Evolutionary conservation across 2,329 filamentous ascomycete genomes (phyloP).

Genomic region (Fusarium hostae): DNA sequence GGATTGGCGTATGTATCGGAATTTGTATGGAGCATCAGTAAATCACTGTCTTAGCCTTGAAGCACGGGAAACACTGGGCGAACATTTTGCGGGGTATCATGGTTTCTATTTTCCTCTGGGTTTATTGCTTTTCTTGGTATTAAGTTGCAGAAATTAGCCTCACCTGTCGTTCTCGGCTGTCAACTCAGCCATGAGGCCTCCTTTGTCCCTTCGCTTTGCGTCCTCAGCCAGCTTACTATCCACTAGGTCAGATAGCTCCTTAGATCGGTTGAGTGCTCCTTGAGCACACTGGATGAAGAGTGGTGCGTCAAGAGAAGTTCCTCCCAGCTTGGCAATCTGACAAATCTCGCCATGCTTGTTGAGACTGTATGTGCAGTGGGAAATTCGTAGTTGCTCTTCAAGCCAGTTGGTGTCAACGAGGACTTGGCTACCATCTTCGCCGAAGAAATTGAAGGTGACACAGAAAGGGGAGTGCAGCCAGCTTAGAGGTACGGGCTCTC

Average conservation of each 20-base stretch:
- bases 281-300: constrained; percentile 80
- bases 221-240: constrained; percentile 81
- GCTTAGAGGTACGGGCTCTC: constrained; percentile 89
- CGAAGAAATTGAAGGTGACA: constrained; percentile 88
- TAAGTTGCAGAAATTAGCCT: constrained; percentile 29
- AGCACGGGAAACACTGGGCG: constrained; percentile 26
- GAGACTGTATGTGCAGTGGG: constrained; percentile 82
- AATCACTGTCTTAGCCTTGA: constrained; percentile 26
- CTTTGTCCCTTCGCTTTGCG: constrained; percentile 79
- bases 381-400: constrained; percentile 80
- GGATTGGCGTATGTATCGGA: constrained; percentile 36
- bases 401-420: constrained; percentile 77
- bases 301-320: constrained; percentile 82
- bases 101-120: constrained; percentile 39
- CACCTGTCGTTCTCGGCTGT: constrained; percentile 84
- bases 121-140: constrained; percentile 27
- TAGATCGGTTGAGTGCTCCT: constrained; percentile 80
- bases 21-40: constrained; percentile 23
- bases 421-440: constrained; percentile 73
- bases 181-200: constrained; percentile 80
- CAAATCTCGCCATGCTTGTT: constrained; percentile 92
- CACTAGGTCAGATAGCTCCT: constrained; percentile 80
- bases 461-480: constrained; percentile 94
- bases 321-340: constrained; percentile 90
- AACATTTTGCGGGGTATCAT: constrained; percentile 46